Evolutionary conservation across 1,284 basidiomycete genomes (phyloP), one percentile per base, ranked within the genome.

Genomic region (Trametes hirsuta): DNA sequence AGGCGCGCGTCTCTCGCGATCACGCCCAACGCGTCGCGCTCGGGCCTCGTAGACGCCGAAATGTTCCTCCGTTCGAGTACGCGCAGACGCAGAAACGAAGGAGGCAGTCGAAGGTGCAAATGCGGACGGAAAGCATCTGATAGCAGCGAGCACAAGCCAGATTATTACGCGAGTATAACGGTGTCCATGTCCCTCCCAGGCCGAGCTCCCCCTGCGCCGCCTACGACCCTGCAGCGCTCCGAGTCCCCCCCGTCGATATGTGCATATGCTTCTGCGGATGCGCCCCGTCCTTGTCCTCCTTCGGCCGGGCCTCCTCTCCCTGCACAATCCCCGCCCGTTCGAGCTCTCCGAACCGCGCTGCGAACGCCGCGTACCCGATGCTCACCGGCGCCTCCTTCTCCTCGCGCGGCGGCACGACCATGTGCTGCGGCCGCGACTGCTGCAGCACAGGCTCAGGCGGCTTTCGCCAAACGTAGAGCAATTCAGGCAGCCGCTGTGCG

Each of bases 311-410:
- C n/a, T 67, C 69, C 2, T 59, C 48, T 1, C 69, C 69, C 40
- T 65, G 62, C 21, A 68, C 63, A 35, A 69, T 51, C 1, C 64
- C 66, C 39, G 65, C 67, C 45, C 45, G 52, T 56, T 69, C 67
- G 34, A 69, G 55, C 46, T 62, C 59, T n/a, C 22, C 40, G 55
- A 67, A 68, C 44, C 58, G 59, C 36, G 30, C 60, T 11, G 58
- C 59, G 46, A 70, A 69, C 41, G 66, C 65, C 24, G 44, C 35
- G 58, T 65, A 70, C 11, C 69, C 66, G 25, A 68, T 63, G 45
- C 64, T 66, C 34, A 47, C 49, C 8, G 66, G 66, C 9, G 63
- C 62, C 15, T 53, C 45, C 40, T 47, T 41, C 47, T 65, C 62
- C 9, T 39, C 54, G 10, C 63, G 37, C 1, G 59, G 61, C 9